Conservation (phyloP, 306 rosid species). For the Vicia faba region DNA sequence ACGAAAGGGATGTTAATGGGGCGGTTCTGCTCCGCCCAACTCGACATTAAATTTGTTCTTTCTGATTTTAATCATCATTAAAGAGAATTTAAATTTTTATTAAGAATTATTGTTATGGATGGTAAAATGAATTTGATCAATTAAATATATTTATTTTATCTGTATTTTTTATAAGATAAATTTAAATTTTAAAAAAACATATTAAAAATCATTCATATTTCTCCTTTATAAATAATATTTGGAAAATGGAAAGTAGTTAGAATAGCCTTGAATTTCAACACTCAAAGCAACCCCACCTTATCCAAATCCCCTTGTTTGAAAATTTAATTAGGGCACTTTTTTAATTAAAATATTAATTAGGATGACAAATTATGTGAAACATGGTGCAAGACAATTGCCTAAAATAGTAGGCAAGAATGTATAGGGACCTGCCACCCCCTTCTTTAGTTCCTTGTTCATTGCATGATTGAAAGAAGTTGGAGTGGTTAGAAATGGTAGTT, state of each 20-base stretch:
- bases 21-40: no score
- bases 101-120: no score
- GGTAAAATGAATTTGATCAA: no score
- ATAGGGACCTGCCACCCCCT: conserved; percentile 22
- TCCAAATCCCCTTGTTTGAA: conserved; percentile 20
- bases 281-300: conserved; percentile 38
- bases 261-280: conserved; percentile 41
- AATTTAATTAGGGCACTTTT: conserved; percentile 29
- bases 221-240: neutral
- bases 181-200: no score
- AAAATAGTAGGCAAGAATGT: conserved; percentile 33
- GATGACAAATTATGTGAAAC: conserved; percentile 29
- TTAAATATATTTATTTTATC: no score
- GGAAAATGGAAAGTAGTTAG: neutral
- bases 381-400: conserved; percentile 36
- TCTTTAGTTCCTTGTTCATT: conserved; percentile 40
- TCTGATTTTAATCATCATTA: no score
- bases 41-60: no score
- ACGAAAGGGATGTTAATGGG: no score
- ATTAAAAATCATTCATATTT: no score
- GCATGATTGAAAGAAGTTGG: conserved; percentile 50
- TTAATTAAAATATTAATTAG: conserved; percentile 24
- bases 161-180: no score
- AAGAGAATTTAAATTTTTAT: no score
- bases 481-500: conserved; percentile 42